phyloP scores from a whole-genome alignment of 352 stramenopile species.

The Pythium dissotocum region DNA sequence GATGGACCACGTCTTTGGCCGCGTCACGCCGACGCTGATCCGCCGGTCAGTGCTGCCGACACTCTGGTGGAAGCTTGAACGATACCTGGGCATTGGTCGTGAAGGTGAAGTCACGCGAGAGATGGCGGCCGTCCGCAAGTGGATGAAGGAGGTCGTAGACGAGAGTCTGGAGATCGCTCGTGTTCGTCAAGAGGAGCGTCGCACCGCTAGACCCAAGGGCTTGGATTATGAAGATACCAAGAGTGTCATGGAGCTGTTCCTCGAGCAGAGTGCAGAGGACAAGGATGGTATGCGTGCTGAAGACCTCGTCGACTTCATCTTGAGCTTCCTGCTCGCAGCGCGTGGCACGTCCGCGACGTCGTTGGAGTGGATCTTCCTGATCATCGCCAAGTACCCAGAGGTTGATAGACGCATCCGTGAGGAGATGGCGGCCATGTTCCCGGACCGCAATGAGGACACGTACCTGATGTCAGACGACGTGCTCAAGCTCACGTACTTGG shows the following conservation, averaged over 20 bases:
- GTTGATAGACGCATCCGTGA: conserved; percentile 42
- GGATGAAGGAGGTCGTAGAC: conserved; percentile 45
- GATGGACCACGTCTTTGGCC: conserved; percentile 27
- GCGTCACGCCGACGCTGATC: neutral
- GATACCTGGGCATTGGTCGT: conserved; percentile 39
- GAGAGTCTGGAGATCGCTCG: conserved; percentile 35
- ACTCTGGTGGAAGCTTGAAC: conserved; percentile 48
- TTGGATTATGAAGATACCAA: conserved; percentile 35
- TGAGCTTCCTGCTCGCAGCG: conserved; percentile 68
- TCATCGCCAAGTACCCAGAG: conserved; percentile 58
- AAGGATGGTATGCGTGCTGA: conserved; percentile 34
- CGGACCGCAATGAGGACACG: conserved; percentile 8
- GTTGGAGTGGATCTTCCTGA: conserved; percentile 68
- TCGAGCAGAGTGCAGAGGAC: conserved; percentile 15
- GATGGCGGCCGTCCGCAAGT: conserved; percentile 38
- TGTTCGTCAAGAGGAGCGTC: conserved; percentile 26
- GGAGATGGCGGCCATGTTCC: conserved; percentile 35
- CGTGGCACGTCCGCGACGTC: conserved; percentile 70
- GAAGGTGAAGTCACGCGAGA: conserved; percentile 30
- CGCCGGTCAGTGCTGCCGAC: conserved; percentile 31
- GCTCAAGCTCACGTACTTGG: conserved; percentile 48
- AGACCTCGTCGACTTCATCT: conserved; percentile 62
- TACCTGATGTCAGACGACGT: conserved; percentile 49
- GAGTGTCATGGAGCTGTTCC: conserved; percentile 15
- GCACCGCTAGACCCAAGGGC: conserved; percentile 15